Evolutionary conservation across 768 basidiomycete species (phyloP), one percentile per base, ranked within the genome.

Genomic region (Boletus reticuloceps): DNA sequence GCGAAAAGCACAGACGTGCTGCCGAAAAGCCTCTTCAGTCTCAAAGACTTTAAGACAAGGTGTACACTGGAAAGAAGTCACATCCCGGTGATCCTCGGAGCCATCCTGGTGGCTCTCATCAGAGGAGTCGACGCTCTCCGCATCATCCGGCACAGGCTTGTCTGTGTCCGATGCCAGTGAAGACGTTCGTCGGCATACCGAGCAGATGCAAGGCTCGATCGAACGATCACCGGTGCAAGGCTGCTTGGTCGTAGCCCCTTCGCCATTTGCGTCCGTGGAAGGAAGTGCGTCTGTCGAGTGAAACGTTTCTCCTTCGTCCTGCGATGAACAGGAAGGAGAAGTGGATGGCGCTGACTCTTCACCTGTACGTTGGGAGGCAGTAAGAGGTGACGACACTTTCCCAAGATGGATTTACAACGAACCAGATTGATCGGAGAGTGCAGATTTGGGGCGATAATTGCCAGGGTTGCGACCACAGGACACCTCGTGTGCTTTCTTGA

Each of bases 21-120:
- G 16, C 31, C 7, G 61, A 38, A 51, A 45, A 0, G 44, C 56
- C n/a, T 43, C 47, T 34, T 54, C 55, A 0, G 50, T 60, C 25
- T 61, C 56, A 42, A 67, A 67, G 25, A 51, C 2, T n/a, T 19
- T 14, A 20, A 56, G 16, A 49, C 67, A 68, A 17, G 57, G 49
- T 14, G 44, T 50, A 42, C 67, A 68, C 6, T 39, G 54, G 22
- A 56, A 57, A 9, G 16, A 57, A 9, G 16, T 8, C 7, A 31
- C 41, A 12, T 41, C 22, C 6, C 19, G 34, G 36, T 16, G n/a
- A 46, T 32, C 42, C 25, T 13, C 14, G 17, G 50, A 37, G 19
- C 38, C 31, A 46, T 48, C 50, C 36, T 27, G 50, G 17, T 12
- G 34, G 20, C 13, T n/a, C 34, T 29, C 50, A 32, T 36, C 50